Evolutionary conservation across 345 rosid genomes (phyloP), one percentile per base, ranked within the genome.

Genomic region (Pugionium dolabratum): DNA sequence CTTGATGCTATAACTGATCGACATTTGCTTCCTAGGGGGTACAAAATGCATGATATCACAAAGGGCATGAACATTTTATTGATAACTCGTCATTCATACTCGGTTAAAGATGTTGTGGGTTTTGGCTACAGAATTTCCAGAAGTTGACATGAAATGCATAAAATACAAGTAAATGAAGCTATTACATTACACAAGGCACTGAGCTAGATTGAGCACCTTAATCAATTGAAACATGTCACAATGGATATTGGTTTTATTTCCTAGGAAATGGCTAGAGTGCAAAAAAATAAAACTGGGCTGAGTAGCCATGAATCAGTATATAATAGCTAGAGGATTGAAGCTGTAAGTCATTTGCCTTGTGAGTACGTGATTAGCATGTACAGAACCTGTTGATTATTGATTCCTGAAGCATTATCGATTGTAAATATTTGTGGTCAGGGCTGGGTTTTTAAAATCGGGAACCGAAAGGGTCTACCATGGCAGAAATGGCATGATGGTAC

Each of bases 391-490:
- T 46, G 53, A 49, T 41, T 8, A n/a, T 29, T 33, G 44, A 29
- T 10, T 35, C 41, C 7, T 48, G 65, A 49, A 37, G 40, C 44
- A 55, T 40, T 35, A 10, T 9, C n/a, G 7, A 54, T 57, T 46
- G 47, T 56, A 34, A 32, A 32, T 34, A 30, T 37, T 36, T 58
- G 62, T 65, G 65, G 59, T 63, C 79, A 94, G 97, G 69, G 93
- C 91, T 64, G 95, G 96, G 29, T 90, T 90, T 76, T 80, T 88
- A 37, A 82, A 86, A 75, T 88, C 93, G 96, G 97, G 96, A 66
- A 86, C 73, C 8, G 96, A 88, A 69, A 85, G 96, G 67, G 83
- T 88, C 25, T 90, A 81, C 69, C 80, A 84, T 34, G 99, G 97
- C 7, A 78, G 88, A 64, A 82, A 91, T 7, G 95, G 95, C 2